Evolutionary conservation across 179 eudicot genomes (phyloP), one percentile per base, ranked within the genome.

Genomic region (Actinidia chinensis): DNA sequence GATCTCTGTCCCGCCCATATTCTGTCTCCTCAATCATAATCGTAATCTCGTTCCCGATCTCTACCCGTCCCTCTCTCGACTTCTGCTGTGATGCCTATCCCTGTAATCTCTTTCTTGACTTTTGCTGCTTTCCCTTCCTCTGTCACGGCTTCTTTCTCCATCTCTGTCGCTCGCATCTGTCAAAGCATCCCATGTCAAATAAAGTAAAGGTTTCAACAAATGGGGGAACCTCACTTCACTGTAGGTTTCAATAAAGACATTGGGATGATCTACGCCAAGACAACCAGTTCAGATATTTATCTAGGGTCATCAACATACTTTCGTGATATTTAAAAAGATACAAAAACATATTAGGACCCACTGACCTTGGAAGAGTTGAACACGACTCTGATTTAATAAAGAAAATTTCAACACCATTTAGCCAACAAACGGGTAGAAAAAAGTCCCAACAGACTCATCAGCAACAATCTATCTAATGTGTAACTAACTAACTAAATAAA

Each of bases 61-160:
- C 91, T 85, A 28, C 80, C 83, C 47, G 52, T 83, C 95, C 78
- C 93, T 81, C 56, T 88, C 92, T 76, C 85, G 83, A 75, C 93
- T 91, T 76, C 90, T 84, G 86, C 94, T 89, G 50, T 86, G 79
- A 43, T 78, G 89, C 79, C 91, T 83, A 69, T 86, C 87, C 79
- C 89, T 85, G 50, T 84, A 89, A 68, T 88, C 92, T 55, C 85
- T 86, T 28, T 85, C 84, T 43, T 82, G 61, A 48, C 50, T 55
- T 72, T 68, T 86, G 77, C 79, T 66, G 73, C 79, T 81, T 74
- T 78, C 89, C 12, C 84, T 73, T 14, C 83, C 88, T 42, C 82
- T 75, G 72, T 87, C 95, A 79, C 90, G 87, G 88, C 95, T 89
- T 83, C 89, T 90, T 28, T 90, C 93, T 85, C 83, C 85, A 64